Evolutionary conservation across 495 filamentous ascomycete genomes (phyloP).

Genomic region (Pseudotulostoma volvatum): DNA sequence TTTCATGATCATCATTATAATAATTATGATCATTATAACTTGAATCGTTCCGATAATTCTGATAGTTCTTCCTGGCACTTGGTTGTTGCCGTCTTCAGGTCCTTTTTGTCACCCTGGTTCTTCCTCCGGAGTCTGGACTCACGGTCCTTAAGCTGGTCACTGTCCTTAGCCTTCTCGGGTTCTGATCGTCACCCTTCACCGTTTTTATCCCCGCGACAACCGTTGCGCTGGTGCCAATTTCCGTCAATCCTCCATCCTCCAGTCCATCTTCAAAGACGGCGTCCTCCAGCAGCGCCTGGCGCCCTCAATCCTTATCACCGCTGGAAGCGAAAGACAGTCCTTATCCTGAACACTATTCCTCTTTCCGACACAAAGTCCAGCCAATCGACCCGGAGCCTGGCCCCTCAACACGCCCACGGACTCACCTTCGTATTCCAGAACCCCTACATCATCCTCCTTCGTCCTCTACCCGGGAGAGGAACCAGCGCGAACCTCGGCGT

Average conservation of each 20-base stretch:
- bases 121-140: no score
- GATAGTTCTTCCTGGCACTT: no score
- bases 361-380: not conserved
- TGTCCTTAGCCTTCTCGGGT: no score
- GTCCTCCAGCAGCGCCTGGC: constrained; percentile 13
- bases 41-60: no score
- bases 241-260: constrained; percentile 3
- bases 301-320: constrained; percentile 14
- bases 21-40: no score
- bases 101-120: no score
- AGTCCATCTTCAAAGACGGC: constrained; percentile 19
- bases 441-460: constrained; percentile 2
- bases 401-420: not conserved
- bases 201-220: constrained; percentile 5
- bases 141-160: no score
- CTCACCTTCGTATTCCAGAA: constrained; percentile 3
- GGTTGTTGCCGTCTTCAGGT: no score
- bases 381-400: not conserved
- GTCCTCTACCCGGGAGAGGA: constrained; percentile 13
- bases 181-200: no score
- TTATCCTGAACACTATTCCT: not conserved
- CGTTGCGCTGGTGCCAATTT: constrained; percentile 2
- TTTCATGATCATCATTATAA: no score
- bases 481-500: constrained; percentile 13
- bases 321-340: constrained; percentile 16